Conservation (phyloP, 2,329 filamentous ascomycete genomes). For the Penicillium sp. region DNA sequence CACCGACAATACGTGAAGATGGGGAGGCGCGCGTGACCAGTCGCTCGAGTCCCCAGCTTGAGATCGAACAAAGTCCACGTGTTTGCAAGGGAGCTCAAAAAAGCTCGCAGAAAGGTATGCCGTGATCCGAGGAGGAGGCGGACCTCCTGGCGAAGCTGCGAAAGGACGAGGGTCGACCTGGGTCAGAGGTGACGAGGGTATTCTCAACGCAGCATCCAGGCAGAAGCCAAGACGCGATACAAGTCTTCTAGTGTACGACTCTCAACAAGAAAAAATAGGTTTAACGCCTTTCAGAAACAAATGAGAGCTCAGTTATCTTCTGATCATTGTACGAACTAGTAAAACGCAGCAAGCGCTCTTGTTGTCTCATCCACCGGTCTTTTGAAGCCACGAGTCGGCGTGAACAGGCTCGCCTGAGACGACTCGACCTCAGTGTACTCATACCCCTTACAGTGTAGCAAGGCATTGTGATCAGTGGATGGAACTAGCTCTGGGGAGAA, state of each 20-base stretch:
- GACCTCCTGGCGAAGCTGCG: neutral
- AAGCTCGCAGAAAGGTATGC: neutral
- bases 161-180: neutral
- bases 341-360: too few relatives aligned
- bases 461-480: too few relatives aligned
- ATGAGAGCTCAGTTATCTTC: too few relatives aligned
- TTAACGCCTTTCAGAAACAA: neutral
- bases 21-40: neutral
- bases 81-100: too few relatives aligned
- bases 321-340: too few relatives aligned
- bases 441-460: too few relatives aligned
- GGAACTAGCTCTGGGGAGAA: too few relatives aligned
- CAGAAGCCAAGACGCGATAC: neutral
- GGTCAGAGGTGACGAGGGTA: neutral
- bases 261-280: neutral
- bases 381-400: too few relatives aligned
- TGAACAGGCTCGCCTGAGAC: too few relatives aligned
- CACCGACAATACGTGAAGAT: constrained; percentile 4
- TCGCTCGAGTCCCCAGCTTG: neutral
- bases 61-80: neutral
- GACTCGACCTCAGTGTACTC: too few relatives aligned
- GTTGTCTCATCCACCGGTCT: too few relatives aligned
- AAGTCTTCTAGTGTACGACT: neutral
- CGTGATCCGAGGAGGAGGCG: neutral
- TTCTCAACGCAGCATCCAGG: constrained; percentile 1